Evolutionary conservation across 1,284 basidiomycete species (phyloP).

Genomic region (Neolentinus lepideus): DNA sequence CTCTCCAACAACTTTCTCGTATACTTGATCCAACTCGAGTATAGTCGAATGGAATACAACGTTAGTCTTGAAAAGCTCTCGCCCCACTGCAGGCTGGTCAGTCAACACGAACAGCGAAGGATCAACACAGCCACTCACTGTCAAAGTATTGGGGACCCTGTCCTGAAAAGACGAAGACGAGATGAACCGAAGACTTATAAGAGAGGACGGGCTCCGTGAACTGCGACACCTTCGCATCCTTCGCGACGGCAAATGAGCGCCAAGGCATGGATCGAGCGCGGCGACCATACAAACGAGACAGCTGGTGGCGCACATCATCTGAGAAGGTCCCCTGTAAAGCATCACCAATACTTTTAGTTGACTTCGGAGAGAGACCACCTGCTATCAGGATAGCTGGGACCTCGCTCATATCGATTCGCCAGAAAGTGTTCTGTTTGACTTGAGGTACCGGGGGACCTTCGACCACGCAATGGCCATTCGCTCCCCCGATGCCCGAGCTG

Average conservation of each 20-base stretch:
- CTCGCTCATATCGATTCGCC: background rate
- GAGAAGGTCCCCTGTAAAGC: slow-evolving; percentile 2
- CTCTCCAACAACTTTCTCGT: slow-evolving; percentile 20
- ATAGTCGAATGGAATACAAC: slow-evolving; percentile 28
- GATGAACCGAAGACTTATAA: slow-evolving; percentile 10
- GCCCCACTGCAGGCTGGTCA: slow-evolving; percentile 25
- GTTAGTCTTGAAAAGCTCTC: slow-evolving; percentile 26
- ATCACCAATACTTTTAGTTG: slow-evolving; percentile 15
- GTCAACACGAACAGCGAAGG: background rate
- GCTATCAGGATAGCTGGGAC: slow-evolving; percentile 23
- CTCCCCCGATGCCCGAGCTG: slow-evolving; percentile 37
- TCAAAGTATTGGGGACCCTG: slow-evolving; percentile 33
- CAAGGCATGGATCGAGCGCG: slow-evolving; percentile 27
- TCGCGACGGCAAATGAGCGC: slow-evolving; percentile 16
- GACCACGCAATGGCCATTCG: slow-evolving; percentile 31
- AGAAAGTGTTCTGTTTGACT: background rate
- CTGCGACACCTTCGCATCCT: background rate
- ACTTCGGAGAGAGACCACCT: slow-evolving; percentile 29
- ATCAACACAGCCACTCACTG: slow-evolving; percentile 16
- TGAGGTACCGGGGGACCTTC: slow-evolving; percentile 21
- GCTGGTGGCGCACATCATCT: slow-evolving; percentile 8
- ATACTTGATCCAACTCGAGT: slow-evolving; percentile 25
- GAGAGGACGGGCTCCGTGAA: background rate
- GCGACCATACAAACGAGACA: slow-evolving; percentile 16
- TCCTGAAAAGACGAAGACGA: slow-evolving; percentile 33